Evolutionary conservation across 805 yeast species (phyloP), one percentile per base, ranked within the genome.

Genomic region (Sugiyamaella mastotermitis): DNA sequence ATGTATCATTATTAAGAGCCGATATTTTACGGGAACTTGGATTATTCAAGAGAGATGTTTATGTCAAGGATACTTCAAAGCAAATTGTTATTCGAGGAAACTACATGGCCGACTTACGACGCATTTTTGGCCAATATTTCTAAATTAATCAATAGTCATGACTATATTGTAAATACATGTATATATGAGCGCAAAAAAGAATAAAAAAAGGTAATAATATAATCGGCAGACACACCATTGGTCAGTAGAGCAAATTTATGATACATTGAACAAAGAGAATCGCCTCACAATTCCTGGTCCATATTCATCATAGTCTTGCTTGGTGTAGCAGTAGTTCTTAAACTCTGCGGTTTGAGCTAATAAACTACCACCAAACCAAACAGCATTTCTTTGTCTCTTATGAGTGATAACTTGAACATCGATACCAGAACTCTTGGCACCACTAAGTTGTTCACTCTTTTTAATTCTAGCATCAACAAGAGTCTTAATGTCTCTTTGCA

Each of bases 221-320:
- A n/a, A n/a, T n/a, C n/a, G n/a, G n/a, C n/a, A n/a, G n/a, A n/a
- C n/a, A n/a, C n/a, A n/a, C n/a, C n/a, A n/a, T n/a, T n/a, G n/a
- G n/a, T n/a, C n/a, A n/a, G n/a, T n/a, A n/a, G n/a, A n/a, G n/a
- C n/a, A n/a, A n/a, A n/a, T 11, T 21, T 39, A 46, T 20, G 94
- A 94, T 55, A 87, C 94, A 57, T 85, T 81, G 71, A 92, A 90
- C 48, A 92, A 71, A 35, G 96, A 86, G 61, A 92, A 92, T 74
- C 90, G 88, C 69, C 99, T 80, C 32, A 94, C 99, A 55, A 92
- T 92, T 55, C 83, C 84, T 41, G 99, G 98, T 23, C 99, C 99
- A 56, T 81, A 81, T 66, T 92, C 99, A 57, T 92, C 98, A 63
- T 92, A 92, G 58, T 92, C 98, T 57, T 82, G 80, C 68, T 92